Base-by-base conservation (phyloP, 805 yeast species). In the Hanseniaspora lachancei region DNA sequence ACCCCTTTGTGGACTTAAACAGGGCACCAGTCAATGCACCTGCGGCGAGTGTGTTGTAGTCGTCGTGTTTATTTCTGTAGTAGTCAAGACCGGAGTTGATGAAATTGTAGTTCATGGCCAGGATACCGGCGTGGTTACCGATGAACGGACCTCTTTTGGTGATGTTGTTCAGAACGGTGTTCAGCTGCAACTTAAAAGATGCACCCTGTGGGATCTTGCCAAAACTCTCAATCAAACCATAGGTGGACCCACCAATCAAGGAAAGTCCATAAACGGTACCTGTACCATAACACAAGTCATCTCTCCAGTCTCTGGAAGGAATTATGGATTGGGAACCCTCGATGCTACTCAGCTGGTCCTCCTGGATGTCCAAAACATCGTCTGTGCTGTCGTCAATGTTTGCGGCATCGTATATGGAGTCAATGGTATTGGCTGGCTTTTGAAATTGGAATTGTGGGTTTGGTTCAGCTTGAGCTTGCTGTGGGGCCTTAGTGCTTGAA, bases 291-390 rank as follows among this genome's bases (percentile, higher is more conserved):
- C 97, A 89, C 61, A 93, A 77, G 72, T 93, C 97, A 69, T 93
- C 98, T 16, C 89, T 79, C 95, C 96, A 93, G 63, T 95, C 95
- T 73, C 97, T 82, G n/a, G 95, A 85, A 29, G 98, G 96, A 60
- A 93, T 78, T 58, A 91, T 68, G 13, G 96, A 95, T 66, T 86
- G 88, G 1, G 95, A 80, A 41, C 96, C 96, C 64, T 88, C 95
- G 63, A 86, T 70, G n/a, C 78, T 70, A 48, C 81, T 78, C 59
- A 89, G 72, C 60, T 80, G 76, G 61, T 89, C 96, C 59, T 83
- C 89, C 64, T 91, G 97, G 59, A 93, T 75, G 62, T 91, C 96
- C 62, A 93, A 72, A 67, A 82, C 91, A 69, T 93, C 97, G 52
- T 93, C 79, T 21, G 21, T 7, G 56, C 89, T 95, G 64, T 82